phyloP scores from a whole-genome alignment of 2,329 filamentous ascomycete genomes.

The Zelopaecilomyces penicillatus region DNA sequence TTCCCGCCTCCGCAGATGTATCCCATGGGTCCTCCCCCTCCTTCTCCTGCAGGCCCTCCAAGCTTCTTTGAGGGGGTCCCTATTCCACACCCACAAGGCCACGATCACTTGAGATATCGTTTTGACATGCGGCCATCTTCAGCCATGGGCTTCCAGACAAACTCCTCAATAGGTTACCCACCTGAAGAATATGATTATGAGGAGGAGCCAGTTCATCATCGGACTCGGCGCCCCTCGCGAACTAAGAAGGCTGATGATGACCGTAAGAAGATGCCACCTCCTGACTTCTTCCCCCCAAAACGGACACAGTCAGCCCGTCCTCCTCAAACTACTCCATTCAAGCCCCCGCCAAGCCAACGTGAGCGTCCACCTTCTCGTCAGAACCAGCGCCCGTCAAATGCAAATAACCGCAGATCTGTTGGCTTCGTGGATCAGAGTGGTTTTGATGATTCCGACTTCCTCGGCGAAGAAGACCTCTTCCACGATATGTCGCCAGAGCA shows the following conservation, averaged over 20 bases:
- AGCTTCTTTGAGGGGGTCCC: slow-evolving; percentile 23
- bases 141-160: slow-evolving; percentile 27
- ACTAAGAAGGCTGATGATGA: slow-evolving; percentile 36
- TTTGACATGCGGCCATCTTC: slow-evolving; percentile 30
- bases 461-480: slow-evolving; percentile 27
- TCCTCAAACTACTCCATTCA: slow-evolving; percentile 18
- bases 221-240: slow-evolving; percentile 33
- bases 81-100: slow-evolving; percentile 16
- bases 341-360: slow-evolving; percentile 18
- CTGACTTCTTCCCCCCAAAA: slow-evolving; percentile 21
- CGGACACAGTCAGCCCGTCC: slow-evolving; percentile 28
- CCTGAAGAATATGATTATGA: slow-evolving; percentile 31
- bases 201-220: slow-evolving; percentile 26
- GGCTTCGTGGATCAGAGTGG: slow-evolving; percentile 23
- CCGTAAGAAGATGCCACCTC: slow-evolving; percentile 41
- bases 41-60: slow-evolving; percentile 19
- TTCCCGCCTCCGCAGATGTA: slow-evolving; percentile 22
- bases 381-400: slow-evolving; percentile 20
- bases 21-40: slow-evolving; percentile 19
- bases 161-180: slow-evolving; percentile 21
- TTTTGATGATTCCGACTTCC: slow-evolving; percentile 31
- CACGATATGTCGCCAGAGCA: slow-evolving; percentile 29
- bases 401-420: slow-evolving; percentile 21
- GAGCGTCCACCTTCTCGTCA: slow-evolving; percentile 17
- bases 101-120: slow-evolving; percentile 23